Percentiles rank a stretch among this genome's conserved stretches.
phyloP scores from a whole-genome alignment of 73 alveolate species.

The Paramecium caudatum region DNA sequence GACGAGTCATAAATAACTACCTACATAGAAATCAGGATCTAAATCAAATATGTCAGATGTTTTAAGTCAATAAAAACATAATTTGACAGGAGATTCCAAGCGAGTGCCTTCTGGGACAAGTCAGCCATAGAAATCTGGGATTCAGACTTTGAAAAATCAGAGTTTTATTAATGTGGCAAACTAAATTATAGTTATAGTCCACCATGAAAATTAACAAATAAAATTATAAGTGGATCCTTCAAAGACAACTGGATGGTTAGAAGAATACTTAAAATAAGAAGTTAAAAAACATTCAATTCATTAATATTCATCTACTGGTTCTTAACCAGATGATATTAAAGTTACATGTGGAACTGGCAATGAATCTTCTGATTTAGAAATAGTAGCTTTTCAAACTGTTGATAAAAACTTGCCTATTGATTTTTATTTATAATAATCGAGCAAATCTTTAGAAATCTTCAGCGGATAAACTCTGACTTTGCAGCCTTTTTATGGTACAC shows the following conservation, averaged over 20 bases:
- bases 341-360: constrained; percentile 56
- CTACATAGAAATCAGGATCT: constrained; percentile 9
- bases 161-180: not conserved
- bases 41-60: constrained; percentile 12
- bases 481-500: constrained; percentile 57
- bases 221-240: constrained; percentile 22
- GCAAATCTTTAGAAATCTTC: constrained; percentile 30
- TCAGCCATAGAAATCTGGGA: not conserved
- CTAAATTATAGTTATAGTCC: constrained; percentile 26
- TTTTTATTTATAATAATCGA: constrained; percentile 17
- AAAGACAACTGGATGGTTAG: constrained; percentile 32
- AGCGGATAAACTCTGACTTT: constrained; percentile 33
- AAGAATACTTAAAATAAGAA: constrained; percentile 43
- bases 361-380: constrained; percentile 25
- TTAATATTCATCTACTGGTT: constrained; percentile 63
- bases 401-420: constrained; percentile 60
- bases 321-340: constrained; percentile 55
- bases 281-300: not conserved
- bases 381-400: constrained; percentile 32
- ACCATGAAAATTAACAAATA: constrained; percentile 43
- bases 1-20: constrained; percentile 62
- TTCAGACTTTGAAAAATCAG: not conserved
- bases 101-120: constrained; percentile 5
- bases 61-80: not conserved
- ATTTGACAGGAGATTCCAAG: not conserved